Base-by-base conservation (phyloP, 306 rosid genomes). In the Ormosia semicastrata region DNA sequence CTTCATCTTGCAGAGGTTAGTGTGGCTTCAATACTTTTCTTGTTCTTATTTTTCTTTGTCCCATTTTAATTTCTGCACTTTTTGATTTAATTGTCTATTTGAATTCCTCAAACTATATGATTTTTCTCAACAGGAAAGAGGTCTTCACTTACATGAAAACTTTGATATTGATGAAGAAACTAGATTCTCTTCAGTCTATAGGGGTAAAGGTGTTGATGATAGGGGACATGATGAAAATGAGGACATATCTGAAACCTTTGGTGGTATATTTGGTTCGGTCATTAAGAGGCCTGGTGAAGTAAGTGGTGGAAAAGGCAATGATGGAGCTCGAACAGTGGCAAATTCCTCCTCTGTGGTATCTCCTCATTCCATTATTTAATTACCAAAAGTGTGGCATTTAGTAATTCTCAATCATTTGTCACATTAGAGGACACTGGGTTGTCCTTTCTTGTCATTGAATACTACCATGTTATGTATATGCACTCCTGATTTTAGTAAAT, bases 151-250 rank as follows among this genome's bases (percentile, higher is more conserved):
- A 1, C 73, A 74, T 54, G 91, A 78, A 60, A 85, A 78, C 83
- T 81, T 90, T 62, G 98, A 92, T 83, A 87, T 93, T 44, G 99
- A 95, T 71, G 99, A 95, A 85, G 99, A 95, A 89, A 87, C 98
- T 65, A 95, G 90, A 87, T 96, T 82, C 86, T 96, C 99, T 81
- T 91, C 99, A 13, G 99, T 96, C 69, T 78, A 52, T 83, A 89
- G 99, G 72, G 97, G 89, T 77, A 88, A 86, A 86, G 85, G 14
- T 64, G 88, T 77, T 70, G 97, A 93, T 77, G 97, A 93, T 75
- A 74, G 92, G 81, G 92, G 93, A 57, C 72, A 87, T 84, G 92
- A 88, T 66, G 96, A 86, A 70, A 78, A 76, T 75, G 97, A 89
- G 77, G 94, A 89, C 68, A 63, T 80, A n/a, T 80, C 83, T 80